Conservation (phyloP, 768 basidiomycete species). For the Strobilomyces confusus region DNA sequence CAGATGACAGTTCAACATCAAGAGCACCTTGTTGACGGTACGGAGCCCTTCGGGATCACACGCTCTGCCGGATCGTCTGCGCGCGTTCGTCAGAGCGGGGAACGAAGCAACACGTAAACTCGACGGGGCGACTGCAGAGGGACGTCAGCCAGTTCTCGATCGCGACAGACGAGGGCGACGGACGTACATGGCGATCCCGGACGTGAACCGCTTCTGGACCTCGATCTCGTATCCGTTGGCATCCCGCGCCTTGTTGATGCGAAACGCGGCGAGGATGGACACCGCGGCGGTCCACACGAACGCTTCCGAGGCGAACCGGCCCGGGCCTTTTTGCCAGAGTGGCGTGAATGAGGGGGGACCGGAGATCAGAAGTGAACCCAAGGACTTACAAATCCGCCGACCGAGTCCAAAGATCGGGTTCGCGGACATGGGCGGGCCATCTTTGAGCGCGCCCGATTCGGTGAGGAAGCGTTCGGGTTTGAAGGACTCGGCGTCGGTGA, state of each 20-base stretch:
- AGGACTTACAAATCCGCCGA: slow-evolving; percentile 19
- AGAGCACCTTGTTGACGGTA: no score
- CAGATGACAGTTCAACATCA: no score
- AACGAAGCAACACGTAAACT: slow-evolving; percentile 23
- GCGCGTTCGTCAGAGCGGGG: slow-evolving; percentile 13
- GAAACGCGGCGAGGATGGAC: slow-evolving; percentile 22
- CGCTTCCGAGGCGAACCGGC: slow-evolving; percentile 22
- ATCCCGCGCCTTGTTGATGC: slow-evolving; percentile 23
- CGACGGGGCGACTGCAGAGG: slow-evolving; percentile 14
- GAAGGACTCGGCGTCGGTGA: slow-evolving; percentile 21
- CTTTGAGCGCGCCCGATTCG: slow-evolving; percentile 10
- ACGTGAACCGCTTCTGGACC: slow-evolving; percentile 21
- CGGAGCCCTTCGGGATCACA: no score
- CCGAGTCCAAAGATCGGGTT: slow-evolving; percentile 27
- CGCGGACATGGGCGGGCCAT: slow-evolving; percentile 4
- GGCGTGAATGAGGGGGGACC: background rate
- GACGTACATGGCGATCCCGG: slow-evolving; percentile 21
- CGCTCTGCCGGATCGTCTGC: slow-evolving; percentile 1
- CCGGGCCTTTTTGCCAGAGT: slow-evolving; percentile 11
- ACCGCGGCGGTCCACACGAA: slow-evolving; percentile 21
- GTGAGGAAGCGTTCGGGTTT: slow-evolving; percentile 25
- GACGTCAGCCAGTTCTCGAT: background rate
- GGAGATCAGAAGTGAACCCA: no score
- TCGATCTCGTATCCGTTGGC: slow-evolving; percentile 18
- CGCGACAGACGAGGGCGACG: background rate